Conservation (phyloP, 2,329 filamentous ascomycete species). For the Apiospora marii region DNA sequence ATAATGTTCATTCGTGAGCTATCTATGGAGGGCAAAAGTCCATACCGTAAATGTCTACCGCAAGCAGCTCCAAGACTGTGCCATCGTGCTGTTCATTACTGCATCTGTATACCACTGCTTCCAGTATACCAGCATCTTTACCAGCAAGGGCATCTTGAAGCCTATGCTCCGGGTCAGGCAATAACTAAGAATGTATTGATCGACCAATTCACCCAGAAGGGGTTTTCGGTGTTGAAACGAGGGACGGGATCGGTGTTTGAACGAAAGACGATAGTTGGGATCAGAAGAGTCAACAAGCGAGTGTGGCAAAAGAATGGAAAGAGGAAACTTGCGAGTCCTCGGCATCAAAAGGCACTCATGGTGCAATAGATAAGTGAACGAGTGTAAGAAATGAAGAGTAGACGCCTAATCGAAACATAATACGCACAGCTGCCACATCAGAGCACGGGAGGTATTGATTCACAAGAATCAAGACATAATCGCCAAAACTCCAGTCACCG, state of each 20-base stretch:
- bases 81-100: neutral
- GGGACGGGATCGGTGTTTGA: neutral
- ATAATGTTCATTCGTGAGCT: no score
- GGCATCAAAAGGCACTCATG: no score
- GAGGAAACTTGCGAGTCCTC: slow-evolving; percentile 49
- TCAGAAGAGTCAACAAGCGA: neutral
- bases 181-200: neutral
- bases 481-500: no score
- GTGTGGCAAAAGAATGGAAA: neutral
- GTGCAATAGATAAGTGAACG: no score
- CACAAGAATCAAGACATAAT: no score
- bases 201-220: neutral
- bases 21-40: no score
- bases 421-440: no score
- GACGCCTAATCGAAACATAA: no score
- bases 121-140: neutral
- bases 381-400: no score
- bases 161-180: neutral
- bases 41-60: neutral
- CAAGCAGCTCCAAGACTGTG: neutral
- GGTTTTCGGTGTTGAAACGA: neutral
- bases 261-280: neutral
- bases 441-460: no score
- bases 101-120: neutral
- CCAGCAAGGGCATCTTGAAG: neutral